Percentiles rank a stretch among this genome's conserved stretches.
phyloP scores from a whole-genome alignment of 2,329 filamentous ascomycete species.

The Xylariomycetidae sp. region DNA sequence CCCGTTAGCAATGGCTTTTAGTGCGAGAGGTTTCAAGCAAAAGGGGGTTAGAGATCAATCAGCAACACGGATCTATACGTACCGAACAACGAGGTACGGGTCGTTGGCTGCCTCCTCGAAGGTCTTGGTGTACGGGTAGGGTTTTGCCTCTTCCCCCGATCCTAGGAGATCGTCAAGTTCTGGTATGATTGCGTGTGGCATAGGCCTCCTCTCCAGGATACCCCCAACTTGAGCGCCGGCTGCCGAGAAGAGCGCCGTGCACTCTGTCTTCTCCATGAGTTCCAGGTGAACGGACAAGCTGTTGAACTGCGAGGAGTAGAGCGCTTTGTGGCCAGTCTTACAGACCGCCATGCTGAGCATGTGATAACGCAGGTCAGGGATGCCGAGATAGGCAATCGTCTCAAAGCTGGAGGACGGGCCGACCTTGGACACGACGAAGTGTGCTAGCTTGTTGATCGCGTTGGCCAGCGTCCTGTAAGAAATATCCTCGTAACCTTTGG shows the following conservation, averaged over 20 bases:
- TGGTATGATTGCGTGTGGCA: constrained; percentile 11
- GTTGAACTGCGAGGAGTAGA: constrained; percentile 18
- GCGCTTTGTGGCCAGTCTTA: constrained; percentile 18
- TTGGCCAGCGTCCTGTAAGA: constrained; percentile 12
- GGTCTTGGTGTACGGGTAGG: constrained; percentile 16
- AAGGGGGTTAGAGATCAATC: no score
- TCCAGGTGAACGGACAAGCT: constrained; percentile 12
- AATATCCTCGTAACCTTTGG: constrained; percentile 18
- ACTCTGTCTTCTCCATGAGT: constrained; percentile 16
- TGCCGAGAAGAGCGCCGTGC: constrained; percentile 13
- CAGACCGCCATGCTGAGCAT: constrained; percentile 19
- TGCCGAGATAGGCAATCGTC: constrained; percentile 15
- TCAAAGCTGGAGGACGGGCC: constrained; percentile 14
- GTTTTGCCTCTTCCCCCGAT: constrained; percentile 3
- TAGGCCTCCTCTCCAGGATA: constrained; percentile 11
- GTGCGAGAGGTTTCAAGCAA: no score
- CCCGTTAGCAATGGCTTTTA: no score
- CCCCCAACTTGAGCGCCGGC: constrained; percentile 11
- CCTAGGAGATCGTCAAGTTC: constrained; percentile 11
- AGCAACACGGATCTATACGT: no score
- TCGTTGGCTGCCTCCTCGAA: constrained; percentile 13
- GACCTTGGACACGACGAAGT: constrained; percentile 12
- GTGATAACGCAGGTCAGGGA: constrained; percentile 16
- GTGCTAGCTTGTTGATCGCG: constrained; percentile 17
- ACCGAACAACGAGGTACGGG: constrained; percentile 14